Evolutionary conservation across 495 filamentous ascomycete species (phyloP), one percentile per base, ranked within the genome.

Genomic region (Filosporella fistucella): DNA sequence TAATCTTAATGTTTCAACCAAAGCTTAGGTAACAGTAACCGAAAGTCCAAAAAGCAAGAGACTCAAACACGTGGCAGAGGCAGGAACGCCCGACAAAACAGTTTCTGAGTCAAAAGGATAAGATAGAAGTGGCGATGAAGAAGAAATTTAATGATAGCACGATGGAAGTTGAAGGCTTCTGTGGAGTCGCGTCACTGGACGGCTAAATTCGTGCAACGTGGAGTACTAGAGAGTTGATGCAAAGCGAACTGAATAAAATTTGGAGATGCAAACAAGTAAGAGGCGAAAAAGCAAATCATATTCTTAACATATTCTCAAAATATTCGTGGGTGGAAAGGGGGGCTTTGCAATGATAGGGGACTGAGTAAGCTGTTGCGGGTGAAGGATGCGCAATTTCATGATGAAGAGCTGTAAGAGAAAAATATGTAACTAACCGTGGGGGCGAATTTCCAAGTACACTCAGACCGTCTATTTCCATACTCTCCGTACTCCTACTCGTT

Each of bases 1-100:
- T 22, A 39, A 29, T 33, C 14, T 50, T 29, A 50, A 42, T 42
- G 39, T 33, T 44, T 49, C 41, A 32, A 42, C 21, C 17, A 47
- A 32, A 24, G 45, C 45, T 54, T 45, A 49, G 45, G 30, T 49
- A 49, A 49, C 29, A 44, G 44, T 20, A 42, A 22, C 38, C 24
- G 46, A 34, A 17, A 13, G 12, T 17, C 34, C 21, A 39, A 46
- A 46, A 46, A 37, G 18, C 22, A 42, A 49, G 10, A 51, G 33
- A 39, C 10, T 30, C 36, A 50, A 45, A 55, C 52, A 55, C 52
- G 52, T 55, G 52, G 35, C 52, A 45, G 25, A 22, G 17, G 38
- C 25, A 45, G 14, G 20, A 37, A 18, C 28, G 37, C 8, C 30
- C 20, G 1, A 49, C 21, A 55, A 7, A 12, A 30, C 23, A 25